A percentile compares a stretch with the other conserved stretches of the same genome.
These are phyloP conservation scores for Monosporascus sp. DNA, from an alignment of 2,329 filamentous ascomycete species.

Conservation along the genomic window DNA sequence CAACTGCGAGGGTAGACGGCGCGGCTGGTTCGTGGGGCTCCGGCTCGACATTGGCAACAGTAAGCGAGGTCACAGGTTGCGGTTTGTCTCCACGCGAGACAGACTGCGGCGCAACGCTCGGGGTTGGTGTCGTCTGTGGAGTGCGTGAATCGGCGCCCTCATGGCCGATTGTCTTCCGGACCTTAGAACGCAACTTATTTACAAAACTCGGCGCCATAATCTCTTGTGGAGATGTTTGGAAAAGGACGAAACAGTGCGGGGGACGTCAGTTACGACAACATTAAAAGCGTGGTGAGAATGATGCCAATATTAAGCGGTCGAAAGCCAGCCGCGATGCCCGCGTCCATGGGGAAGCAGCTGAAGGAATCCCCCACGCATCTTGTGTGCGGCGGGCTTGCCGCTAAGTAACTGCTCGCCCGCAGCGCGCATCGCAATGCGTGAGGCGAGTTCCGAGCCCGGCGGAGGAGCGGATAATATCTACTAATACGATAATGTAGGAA, in stretches of 20 bases:
- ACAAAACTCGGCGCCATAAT: background rate
- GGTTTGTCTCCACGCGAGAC: background rate
- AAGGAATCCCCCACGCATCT: no score
- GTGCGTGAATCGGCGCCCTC: background rate
- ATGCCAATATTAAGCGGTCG: background rate
- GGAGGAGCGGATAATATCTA: no score
- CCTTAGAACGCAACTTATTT: background rate
- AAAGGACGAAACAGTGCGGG: background rate
- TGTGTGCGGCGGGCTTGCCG: no score
- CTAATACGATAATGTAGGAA: no score
- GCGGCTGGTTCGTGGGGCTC: conserved; percentile 4
- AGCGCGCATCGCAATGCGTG: no score
- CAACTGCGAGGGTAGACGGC: background rate
- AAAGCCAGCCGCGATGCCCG: background rate
- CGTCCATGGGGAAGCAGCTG: no score
- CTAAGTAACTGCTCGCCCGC: no score
- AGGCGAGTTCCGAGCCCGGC: no score
- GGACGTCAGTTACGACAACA: background rate
- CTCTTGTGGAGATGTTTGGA: background rate
- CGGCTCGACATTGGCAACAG: background rate
- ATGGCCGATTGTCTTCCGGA: background rate
- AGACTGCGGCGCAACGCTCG: background rate
- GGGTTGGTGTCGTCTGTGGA: background rate
- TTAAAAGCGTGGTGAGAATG: background rate
- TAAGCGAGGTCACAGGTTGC: background rate